These are phyloP conservation scores for Stemphylium lycopersici DNA, from an alignment of 2,329 filamentous ascomycete species.

Conservation along the genomic window DNA sequence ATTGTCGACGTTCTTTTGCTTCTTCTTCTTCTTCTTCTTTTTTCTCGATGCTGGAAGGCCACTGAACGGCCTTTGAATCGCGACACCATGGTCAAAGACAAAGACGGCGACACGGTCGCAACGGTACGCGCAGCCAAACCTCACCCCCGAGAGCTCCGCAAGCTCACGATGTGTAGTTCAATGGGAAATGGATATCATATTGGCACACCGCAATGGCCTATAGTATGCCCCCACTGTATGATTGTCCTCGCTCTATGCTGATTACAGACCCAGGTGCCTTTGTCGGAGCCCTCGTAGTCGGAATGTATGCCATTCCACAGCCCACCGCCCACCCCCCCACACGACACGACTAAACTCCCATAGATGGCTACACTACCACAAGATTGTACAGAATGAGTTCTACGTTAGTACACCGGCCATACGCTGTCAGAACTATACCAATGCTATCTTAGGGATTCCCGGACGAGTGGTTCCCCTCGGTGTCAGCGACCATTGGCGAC, in stretches of 20 bases:
- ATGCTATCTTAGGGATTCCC: conserved; percentile 57
- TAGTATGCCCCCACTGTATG: conserved; percentile 53
- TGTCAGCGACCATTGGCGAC: conserved; percentile 96
- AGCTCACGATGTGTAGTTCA: conserved; percentile 61
- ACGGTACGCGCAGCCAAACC: conserved; percentile 53
- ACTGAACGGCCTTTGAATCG: conserved; percentile 6
- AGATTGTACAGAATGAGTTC: conserved; percentile 97
- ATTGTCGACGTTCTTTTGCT: conserved; percentile 40
- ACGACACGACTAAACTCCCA: conserved; percentile 29
- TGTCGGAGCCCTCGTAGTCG: conserved; percentile 81
- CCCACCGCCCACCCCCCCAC: background rate
- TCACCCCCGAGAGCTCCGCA: conserved; percentile 29
- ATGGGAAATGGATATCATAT: conserved; percentile 90
- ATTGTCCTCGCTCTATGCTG: conserved; percentile 9
- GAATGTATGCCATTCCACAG: conserved; percentile 52
- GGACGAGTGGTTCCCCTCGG: conserved; percentile 94
- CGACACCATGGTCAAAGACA: conserved; percentile 63
- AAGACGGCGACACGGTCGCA: conserved; percentile 67
- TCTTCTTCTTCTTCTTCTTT: conserved; percentile 28
- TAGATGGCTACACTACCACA: conserved; percentile 83
- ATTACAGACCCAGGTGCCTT: conserved; percentile 69
- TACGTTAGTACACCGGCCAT: conserved; percentile 58
- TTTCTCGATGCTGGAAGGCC: conserved; percentile 23
- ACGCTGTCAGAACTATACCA: conserved; percentile 5
- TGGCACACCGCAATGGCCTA: conserved; percentile 85